phyloP scores from a whole-genome alignment of 371 early-diverging fungal species.

The Nematocida ironsii region DNA sequence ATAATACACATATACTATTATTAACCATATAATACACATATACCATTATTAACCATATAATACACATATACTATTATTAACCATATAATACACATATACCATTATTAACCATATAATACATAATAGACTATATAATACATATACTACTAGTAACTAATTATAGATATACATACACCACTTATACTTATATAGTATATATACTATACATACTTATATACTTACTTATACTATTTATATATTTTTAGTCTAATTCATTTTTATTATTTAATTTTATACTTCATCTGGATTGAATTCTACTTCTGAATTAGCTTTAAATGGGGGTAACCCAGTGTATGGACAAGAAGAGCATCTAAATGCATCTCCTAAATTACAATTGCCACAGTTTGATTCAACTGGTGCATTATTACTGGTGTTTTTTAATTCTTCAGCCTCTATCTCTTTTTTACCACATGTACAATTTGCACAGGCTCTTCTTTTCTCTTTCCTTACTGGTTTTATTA shows the following conservation, averaged over 20 bases:
- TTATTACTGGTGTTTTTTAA: not conserved
- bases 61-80: too few species aligned
- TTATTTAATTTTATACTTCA: not conserved
- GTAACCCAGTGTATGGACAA: constrained; percentile 96
- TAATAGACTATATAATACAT: too few species aligned
- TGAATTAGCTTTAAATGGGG: constrained; percentile 91
- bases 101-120: too few species aligned
- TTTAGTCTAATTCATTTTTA: not conserved
- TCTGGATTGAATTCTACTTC: constrained; percentile 73
- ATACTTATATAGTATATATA: too few species aligned
- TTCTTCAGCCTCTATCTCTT: constrained; percentile 19
- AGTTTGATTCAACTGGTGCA: constrained; percentile 60
- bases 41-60: too few species aligned
- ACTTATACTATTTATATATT: too few species aligned
- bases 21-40: too few species aligned
- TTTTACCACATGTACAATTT: constrained; percentile 66
- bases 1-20: too few species aligned
- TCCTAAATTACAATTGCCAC: constrained; percentile 85
- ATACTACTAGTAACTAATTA: too few species aligned
- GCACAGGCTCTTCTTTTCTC: constrained; percentile 59
- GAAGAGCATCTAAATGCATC: constrained; percentile 95
- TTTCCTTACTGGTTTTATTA: constrained; percentile 36
- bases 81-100: too few species aligned
- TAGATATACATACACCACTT: too few species aligned
- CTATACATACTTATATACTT: too few species aligned